These are phyloP conservation scores for Zasmidium angulare DNA, from an alignment of 2,329 filamentous ascomycete genomes.

Conservation along the genomic window DNA sequence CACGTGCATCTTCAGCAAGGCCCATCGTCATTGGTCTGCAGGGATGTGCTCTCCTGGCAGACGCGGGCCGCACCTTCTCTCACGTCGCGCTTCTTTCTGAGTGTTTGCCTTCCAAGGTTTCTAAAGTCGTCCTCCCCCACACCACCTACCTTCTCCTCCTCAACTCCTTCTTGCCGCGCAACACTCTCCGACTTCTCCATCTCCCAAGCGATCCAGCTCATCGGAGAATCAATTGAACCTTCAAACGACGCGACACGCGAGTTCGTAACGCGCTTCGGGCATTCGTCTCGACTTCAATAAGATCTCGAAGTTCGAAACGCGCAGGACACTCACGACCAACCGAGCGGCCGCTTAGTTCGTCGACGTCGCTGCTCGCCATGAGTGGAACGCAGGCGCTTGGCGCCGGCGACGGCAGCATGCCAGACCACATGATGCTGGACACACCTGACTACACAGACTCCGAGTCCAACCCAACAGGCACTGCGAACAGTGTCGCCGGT, in stretches of 20 bases:
- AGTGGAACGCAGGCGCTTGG: slow-evolving; percentile 25
- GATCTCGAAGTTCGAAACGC: background rate
- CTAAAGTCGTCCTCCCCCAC: background rate
- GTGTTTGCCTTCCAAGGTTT: background rate
- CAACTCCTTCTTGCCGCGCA: background rate
- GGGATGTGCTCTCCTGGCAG: background rate
- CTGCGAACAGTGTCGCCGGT: slow-evolving; percentile 80
- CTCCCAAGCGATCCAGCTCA: background rate
- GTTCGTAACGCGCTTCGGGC: background rate
- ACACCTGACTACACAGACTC: slow-evolving; percentile 67
- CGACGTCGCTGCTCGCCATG: slow-evolving; percentile 19
- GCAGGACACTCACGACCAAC: slow-evolving; percentile 13
- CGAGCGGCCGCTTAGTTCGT: background rate
- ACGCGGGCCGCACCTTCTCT: background rate
- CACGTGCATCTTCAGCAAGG: no score
- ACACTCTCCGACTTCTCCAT: background rate
- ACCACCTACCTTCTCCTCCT: background rate
- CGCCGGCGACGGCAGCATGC: slow-evolving; percentile 33
- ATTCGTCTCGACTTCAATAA: background rate
- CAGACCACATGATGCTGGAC: slow-evolving; percentile 46
- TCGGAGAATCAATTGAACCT: background rate
- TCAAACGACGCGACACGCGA: background rate
- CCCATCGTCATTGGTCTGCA: background rate
- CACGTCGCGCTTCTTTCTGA: no score
- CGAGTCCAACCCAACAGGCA: slow-evolving; percentile 65